A percentile compares a stretch with the other conserved stretches of the same genome.
These are phyloP conservation scores for Chenopodium album DNA, from an alignment of 148 eudicot genomes.

Conservation along the genomic window DNA sequence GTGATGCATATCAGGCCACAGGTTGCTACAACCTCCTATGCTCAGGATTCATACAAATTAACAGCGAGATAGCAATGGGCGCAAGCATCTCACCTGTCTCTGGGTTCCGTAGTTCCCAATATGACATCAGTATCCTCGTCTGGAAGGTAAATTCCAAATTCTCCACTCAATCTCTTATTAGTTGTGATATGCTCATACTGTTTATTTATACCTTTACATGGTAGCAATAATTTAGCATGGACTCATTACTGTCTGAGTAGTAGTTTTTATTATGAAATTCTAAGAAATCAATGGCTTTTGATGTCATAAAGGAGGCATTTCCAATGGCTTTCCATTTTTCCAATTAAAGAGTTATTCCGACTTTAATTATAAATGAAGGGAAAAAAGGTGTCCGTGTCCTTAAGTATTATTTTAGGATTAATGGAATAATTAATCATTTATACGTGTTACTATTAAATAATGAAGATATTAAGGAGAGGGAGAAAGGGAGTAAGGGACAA, in stretches of 20 bases:
- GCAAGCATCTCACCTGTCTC: conserved; percentile 98
- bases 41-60: conserved; percentile 97
- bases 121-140: conserved; percentile 92
- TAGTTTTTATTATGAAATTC: conserved; percentile 5
- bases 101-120: conserved; percentile 73
- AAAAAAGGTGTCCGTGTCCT: not conserved
- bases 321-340: conserved; percentile 28
- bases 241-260: not conserved
- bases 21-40: conserved; percentile 96
- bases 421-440: not conserved
- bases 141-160: conserved; percentile 76
- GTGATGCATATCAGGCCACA: conserved; percentile 99
- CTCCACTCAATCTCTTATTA: conserved; percentile 12
- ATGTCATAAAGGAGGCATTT: conserved; percentile 28
- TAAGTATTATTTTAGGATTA: not conserved
- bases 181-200: not conserved
- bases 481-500: not conserved
- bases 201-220: not conserved
- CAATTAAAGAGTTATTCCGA: conserved; percentile 24
- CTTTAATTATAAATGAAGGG: conserved; percentile 5
- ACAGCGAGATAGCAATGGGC: conserved; percentile 93
- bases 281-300: conserved; percentile 2
- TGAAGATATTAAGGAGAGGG: not conserved
- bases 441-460: not conserved
- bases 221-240: conserved; percentile 7